Base-by-base conservation (phyloP, 768 basidiomycete species). In the Macrolepiota albuminosa region DNA sequence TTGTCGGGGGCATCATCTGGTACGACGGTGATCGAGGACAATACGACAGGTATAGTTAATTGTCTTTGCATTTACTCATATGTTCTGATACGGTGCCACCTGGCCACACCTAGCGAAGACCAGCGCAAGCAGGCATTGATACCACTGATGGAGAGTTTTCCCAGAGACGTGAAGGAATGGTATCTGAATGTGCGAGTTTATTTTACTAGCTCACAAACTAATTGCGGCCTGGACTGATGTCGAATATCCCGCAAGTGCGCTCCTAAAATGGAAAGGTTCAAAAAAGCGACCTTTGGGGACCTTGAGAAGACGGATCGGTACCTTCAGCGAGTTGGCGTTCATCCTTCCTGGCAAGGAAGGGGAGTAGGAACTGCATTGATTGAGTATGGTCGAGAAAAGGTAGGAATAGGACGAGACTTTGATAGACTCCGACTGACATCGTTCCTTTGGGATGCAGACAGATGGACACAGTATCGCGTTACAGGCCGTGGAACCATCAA, bases 291-390 rank as follows among this genome's bases (percentile, higher is more conserved):
- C 26, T 62, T 62, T 39, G 58, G 61, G 4, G 59, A 60, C 11
- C 51, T 40, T 8, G 53, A 53, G 0, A 57, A 58, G 6, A 60
- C 57, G 26, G 57, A 56, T n/a, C 58, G 54, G 58, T 60, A 64
- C 57, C 60, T 57, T 52, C 55, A 60, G 26, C 53, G 57, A 21
- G 33, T 52, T 26, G 57, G 54, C 26, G 48, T 59, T 29, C 57
- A 51, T 24, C 58, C 60, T 39, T 49, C 53, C 36, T 58, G 56
- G 59, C 59, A 61, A 61, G 56, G 62, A 24, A 60, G 56, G 36
- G 58, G 56, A 21, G 49, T 64, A 29, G 53, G 59, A 40, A 62
- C 56, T 43, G 58, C 61, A 2, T 52, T 65, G 52, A 58, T 60
- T 46, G 53, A 65, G 21, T 26, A 60, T 13, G 47, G 42, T 34